Evolutionary conservation across 2,329 filamentous ascomycete genomes (phyloP), one percentile per base, ranked within the genome.

Genomic region (Pseudocercospora cruenta): DNA sequence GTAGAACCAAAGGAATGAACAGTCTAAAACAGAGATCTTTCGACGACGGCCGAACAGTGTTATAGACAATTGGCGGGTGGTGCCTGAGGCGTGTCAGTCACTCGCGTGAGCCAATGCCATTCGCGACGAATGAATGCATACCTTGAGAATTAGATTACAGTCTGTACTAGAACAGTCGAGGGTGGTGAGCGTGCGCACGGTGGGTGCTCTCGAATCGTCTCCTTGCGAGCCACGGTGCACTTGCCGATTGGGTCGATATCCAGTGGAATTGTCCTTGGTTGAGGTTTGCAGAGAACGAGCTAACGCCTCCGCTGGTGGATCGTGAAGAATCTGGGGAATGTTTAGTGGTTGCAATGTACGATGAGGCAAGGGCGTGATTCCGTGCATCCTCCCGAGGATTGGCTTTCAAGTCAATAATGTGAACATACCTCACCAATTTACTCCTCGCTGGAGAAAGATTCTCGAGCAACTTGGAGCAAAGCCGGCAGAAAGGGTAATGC

Each of bases 81-180:
- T 74, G 74, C 76, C 80, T 82, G 72, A 62, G 74, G 70, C 66
- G 70, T 71, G 68, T 76, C 62, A 77, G 72, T 70, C 39, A 66
- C 70, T 68, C 64, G 71, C 67, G 26, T 65, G 62, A 72, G 63
- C 66, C 67, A 69, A 71, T 71, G 71, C 71, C 63, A 67, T 51
- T 66, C 60, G 63, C 54, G 62, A 67, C 62, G 63, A 36, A 64
- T 64, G 67, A 58, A 65, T 72, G 70, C 81, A 79, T 82, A 83
- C 81, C 81, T 82, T 77, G 73, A 75, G 78, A 80, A 83, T 82
- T 82, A 83, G 74, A 80, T 76, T 78, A 82, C 81, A 80, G 80
- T 70, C 73, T 74, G 74, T 69, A 79, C 76, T 75, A 73, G 68
- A 74, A 75, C 43, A 58, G 65, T 47, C 60, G 65, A 62, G 63